Conservation (phyloP, 768 basidiomycete genomes). For the Amanita fuliginea region DNA sequence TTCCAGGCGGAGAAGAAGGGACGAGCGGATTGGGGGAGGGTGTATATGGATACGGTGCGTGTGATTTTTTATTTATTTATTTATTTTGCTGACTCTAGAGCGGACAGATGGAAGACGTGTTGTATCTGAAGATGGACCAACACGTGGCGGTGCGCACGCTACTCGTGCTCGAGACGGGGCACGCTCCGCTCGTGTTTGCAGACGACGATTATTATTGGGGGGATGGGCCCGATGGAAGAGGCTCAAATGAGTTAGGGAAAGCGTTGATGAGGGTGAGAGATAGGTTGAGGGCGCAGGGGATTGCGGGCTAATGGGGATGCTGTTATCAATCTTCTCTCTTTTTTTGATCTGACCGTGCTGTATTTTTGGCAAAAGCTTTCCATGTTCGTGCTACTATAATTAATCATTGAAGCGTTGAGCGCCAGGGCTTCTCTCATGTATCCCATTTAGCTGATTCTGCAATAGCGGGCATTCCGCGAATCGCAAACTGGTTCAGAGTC, state of each 20-base stretch:
- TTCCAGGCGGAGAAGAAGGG: slow-evolving; percentile 18
- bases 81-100: too few species aligned
- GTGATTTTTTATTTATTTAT: not conserved
- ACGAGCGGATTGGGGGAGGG: slow-evolving; percentile 46
- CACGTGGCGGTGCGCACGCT: slow-evolving; percentile 44
- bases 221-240: slow-evolving; percentile 32
- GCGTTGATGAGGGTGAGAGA: not conserved
- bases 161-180: slow-evolving; percentile 40
- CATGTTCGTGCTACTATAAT: too few species aligned
- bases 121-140: slow-evolving; percentile 62
- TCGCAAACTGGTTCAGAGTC: too few species aligned
- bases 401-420: too few species aligned
- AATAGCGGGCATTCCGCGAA: too few species aligned
- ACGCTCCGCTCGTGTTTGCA: slow-evolving; percentile 44
- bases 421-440: too few species aligned
- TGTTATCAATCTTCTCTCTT: too few species aligned
- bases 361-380: too few species aligned
- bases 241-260: slow-evolving; percentile 54
- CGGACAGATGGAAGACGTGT: slow-evolving; percentile 59
- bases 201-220: slow-evolving; percentile 59
- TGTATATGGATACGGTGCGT: slow-evolving; percentile 41
- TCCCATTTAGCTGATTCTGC: too few species aligned
- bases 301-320: not conserved
- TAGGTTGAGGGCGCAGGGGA: not conserved
- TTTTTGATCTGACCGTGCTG: too few species aligned